phyloP scores from a whole-genome alignment of 2,329 filamentous ascomycete genomes.

The Drechslerella stenobrocha region DNA sequence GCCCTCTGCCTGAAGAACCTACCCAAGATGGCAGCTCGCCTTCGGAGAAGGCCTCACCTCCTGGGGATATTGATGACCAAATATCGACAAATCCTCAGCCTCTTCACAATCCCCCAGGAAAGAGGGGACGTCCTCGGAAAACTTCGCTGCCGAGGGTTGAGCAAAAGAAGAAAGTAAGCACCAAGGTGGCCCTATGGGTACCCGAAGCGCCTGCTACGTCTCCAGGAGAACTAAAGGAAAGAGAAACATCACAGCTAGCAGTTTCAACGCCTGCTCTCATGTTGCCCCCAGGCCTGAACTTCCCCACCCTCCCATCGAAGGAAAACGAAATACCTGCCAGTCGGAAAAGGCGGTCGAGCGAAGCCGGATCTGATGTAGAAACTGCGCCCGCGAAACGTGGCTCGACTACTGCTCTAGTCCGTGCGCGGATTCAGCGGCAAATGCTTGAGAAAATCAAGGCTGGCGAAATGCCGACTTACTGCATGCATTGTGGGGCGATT shows the following conservation, averaged over 20 bases:
- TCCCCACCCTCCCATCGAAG: constrained; percentile 11
- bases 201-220: constrained; percentile 35
- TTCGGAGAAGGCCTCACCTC: constrained; percentile 28
- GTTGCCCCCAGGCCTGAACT: constrained; percentile 27
- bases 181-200: constrained; percentile 21
- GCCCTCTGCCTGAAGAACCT: constrained; percentile 13
- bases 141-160: constrained; percentile 26
- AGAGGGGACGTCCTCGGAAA: constrained; percentile 42
- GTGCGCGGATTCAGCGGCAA: constrained; percentile 44
- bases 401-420: constrained; percentile 49
- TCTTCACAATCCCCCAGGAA: constrained; percentile 13
- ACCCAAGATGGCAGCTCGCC: constrained; percentile 19
- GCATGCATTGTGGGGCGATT: constrained; percentile 89
- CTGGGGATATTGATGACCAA: constrained; percentile 36
- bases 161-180: constrained; percentile 9
- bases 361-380: constrained; percentile 37
- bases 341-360: constrained; percentile 36
- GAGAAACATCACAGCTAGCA: constrained; percentile 10
- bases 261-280: constrained; percentile 33
- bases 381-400: constrained; percentile 41
- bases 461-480: constrained; percentile 84
- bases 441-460: constrained; percentile 64
- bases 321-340: constrained; percentile 19
- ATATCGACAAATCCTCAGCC: constrained; percentile 24
- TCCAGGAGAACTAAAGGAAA: constrained; percentile 22